These are phyloP conservation scores for Leucosporidium yakuticum DNA, from an alignment of 768 basidiomycete genomes.

Conservation along the genomic window DNA sequence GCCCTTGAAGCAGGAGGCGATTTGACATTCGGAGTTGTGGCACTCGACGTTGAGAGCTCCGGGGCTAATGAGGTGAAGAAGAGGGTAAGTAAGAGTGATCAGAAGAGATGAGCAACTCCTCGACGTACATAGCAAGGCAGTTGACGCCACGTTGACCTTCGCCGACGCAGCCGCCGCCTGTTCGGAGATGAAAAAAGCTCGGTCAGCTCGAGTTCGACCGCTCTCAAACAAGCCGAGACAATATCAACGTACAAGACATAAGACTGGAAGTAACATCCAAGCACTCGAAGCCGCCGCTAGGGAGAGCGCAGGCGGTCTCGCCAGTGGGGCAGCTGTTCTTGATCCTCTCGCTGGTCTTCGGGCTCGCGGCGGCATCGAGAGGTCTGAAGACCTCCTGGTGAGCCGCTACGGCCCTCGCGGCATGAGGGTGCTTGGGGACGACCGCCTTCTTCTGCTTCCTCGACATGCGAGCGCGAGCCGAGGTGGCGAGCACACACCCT, in stretches of 20 bases:
- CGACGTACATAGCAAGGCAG: not conserved
- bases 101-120: not conserved
- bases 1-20: not conserved
- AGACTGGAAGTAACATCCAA: not conserved
- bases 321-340: not conserved
- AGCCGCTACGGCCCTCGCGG: not conserved
- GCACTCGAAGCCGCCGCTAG: not conserved
- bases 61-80: not conserved
- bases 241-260: not conserved
- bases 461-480: not conserved
- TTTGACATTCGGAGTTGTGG: not conserved
- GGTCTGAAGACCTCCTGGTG: not conserved
- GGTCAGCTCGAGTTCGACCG: no score
- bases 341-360: no score
- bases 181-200: no score
- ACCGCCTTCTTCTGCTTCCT: no score
- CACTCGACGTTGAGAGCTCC: not conserved
- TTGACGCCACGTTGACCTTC: not conserved
- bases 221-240: no score
- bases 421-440: no score
- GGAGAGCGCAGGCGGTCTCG: not conserved
- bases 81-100: not conserved
- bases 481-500: not conserved
- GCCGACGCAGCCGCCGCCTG: slow-evolving; percentile 1
- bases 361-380: not conserved